Evolutionary conservation across 2,329 filamentous ascomycete species (phyloP).

Genomic region (Gnomoniopsis sp.): DNA sequence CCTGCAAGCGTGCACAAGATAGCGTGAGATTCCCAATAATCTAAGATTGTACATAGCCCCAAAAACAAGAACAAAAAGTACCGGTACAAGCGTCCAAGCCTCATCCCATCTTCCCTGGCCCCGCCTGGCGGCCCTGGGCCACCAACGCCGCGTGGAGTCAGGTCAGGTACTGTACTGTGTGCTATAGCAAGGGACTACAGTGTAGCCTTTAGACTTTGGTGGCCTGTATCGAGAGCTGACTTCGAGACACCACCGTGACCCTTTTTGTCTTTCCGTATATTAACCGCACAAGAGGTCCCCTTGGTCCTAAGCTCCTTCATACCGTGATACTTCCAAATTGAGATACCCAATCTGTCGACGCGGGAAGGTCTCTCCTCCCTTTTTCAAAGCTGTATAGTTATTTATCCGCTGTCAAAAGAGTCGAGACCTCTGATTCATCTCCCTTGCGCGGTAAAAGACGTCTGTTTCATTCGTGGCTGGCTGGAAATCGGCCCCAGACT

Average conservation of each 20-base stretch:
- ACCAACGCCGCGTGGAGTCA: background rate
- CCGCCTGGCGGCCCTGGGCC: background rate
- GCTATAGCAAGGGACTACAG: too few species aligned
- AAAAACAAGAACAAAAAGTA: background rate
- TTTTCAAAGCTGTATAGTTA: too few species aligned
- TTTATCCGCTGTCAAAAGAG: background rate
- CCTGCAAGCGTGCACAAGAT: background rate
- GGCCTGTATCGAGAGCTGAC: background rate
- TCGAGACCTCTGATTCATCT: background rate
- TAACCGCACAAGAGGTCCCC: background rate
- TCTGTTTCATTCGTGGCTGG: background rate
- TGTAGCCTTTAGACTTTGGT: background rate
- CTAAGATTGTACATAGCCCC: background rate
- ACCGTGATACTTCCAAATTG: too few species aligned
- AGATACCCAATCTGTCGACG: too few species aligned
- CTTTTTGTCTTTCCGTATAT: background rate
- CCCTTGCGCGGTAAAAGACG: background rate
- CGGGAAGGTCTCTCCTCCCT: too few species aligned
- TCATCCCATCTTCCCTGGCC: background rate
- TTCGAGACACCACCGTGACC: slow-evolving; percentile 1
- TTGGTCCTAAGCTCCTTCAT: too few species aligned
- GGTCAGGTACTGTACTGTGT: background rate
- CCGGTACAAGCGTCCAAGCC: background rate
- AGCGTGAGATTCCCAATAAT: background rate
- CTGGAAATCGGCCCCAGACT: background rate